phyloP scores from a whole-genome alignment of 192 early-diverging fungal species.

The Coemansia asiatica region DNA sequence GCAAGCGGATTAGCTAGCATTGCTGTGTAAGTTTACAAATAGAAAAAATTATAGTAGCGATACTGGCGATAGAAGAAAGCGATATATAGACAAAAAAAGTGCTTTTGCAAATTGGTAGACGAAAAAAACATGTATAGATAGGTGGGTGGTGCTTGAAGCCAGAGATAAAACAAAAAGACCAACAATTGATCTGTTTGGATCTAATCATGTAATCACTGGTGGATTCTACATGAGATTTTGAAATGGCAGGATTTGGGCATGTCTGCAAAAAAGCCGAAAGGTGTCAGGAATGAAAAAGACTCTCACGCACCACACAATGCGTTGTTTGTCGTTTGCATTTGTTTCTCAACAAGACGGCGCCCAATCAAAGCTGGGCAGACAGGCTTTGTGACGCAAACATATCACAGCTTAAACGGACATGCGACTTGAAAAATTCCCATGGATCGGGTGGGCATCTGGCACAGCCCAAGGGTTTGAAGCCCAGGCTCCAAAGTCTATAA shows the following conservation, averaged over 20 bases:
- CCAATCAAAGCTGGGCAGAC: constrained; percentile 1
- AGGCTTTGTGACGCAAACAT: neutral
- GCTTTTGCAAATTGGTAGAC: neutral
- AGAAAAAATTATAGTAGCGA: neutral
- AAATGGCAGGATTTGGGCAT: too few species aligned
- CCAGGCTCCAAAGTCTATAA: constrained; percentile 8
- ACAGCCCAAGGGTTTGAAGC: neutral
- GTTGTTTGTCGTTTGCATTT: neutral
- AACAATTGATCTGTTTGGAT: neutral
- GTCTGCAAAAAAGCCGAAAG: too few species aligned
- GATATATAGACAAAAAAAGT: neutral
- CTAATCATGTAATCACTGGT: neutral
- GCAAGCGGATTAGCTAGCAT: constrained; percentile 33
- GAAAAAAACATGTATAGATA: neutral
- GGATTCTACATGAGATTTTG: too few species aligned
- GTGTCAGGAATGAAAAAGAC: too few species aligned
- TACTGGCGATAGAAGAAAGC: too few species aligned
- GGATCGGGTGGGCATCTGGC: constrained; percentile 5
- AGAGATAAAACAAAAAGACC: neutral
- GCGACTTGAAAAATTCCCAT: constrained; percentile 7
- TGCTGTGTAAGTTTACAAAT: neutral
- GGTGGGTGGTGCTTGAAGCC: neutral
- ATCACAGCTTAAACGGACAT: neutral
- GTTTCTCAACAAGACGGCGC: neutral
- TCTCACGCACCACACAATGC: too few species aligned